Evolutionary conservation across 371 early-diverging fungal genomes (phyloP), one percentile per base, ranked within the genome.

Genomic region (Rhizopus arrhizus): DNA sequence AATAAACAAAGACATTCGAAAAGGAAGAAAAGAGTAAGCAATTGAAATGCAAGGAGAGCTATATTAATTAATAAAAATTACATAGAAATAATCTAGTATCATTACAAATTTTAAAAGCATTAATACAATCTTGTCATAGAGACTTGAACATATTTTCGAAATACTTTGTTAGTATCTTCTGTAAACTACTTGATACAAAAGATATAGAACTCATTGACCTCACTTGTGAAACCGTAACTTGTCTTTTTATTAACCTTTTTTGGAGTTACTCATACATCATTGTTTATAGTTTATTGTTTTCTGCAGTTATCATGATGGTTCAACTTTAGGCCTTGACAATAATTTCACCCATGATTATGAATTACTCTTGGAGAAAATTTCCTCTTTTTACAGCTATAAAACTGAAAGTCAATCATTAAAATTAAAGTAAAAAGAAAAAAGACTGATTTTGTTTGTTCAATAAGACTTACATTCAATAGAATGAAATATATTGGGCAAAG

Each of bases 101-200:
- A 5, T 77, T 93, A 53, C 75, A 77, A 47, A 90, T 94, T 51
- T 70, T 90, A 57, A 85, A 89, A 61, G 81, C 85, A 4, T 82
- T 95, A 38, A 74, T 95, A 50, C 77, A 79, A 46, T 75, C 86
- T 11, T 93, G 91, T 68, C 83, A 85, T 56, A 82, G 83, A 56
- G 89, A 93, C 63, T 76, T 92, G 53, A 89, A 88, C 65, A 80
- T 93, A 34, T 92, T 95, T 65, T 89, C 91, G 15, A 89, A 88
- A 62, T 82, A 76, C 35, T 66, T 88, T 16, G 75, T 90, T 28
- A 59, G 72, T 4, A 86, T 90, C 58, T 59, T 80, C 29, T 71
- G 61, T 42, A 55, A 62, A 46, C 73, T 89, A 46, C 68, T 84
- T 15, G 81, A 83, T 28, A 84, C 89, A 16, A 59, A 82, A 38